phyloP scores from a whole-genome alignment of 2,329 filamentous ascomycete species.

The Diaporthe ampelina region DNA sequence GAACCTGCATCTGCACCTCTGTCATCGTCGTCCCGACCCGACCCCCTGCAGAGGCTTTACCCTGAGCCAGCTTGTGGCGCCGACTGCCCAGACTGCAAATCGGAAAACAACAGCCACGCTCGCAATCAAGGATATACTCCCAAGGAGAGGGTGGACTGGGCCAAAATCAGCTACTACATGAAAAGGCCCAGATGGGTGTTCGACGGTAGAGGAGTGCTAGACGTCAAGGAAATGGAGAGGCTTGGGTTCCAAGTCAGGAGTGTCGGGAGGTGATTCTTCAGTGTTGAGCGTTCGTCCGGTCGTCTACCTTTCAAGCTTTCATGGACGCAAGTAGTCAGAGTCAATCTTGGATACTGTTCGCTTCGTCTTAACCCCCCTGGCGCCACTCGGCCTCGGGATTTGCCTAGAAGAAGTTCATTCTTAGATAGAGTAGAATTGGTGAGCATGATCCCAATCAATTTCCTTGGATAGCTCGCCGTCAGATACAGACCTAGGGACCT shows the following conservation, averaged over 20 bases:
- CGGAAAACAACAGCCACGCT: constrained; percentile 59
- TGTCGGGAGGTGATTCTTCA: constrained; percentile 56
- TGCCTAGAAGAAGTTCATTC: neutral
- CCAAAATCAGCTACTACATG: constrained; percentile 63
- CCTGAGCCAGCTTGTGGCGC: constrained; percentile 59
- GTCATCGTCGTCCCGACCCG: constrained; percentile 41
- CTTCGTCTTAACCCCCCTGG: neutral
- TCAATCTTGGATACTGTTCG: neutral
- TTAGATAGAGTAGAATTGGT: constrained; percentile 1
- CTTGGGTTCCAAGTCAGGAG: constrained; percentile 67
- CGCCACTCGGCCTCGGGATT: neutral
- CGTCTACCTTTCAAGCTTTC: neutral
- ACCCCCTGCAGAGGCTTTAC: constrained; percentile 62
- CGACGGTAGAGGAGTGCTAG: constrained; percentile 68
- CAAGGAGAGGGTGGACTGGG: constrained; percentile 67
- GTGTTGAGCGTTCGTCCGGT: neutral
- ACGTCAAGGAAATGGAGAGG: constrained; percentile 61
- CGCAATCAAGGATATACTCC: constrained; percentile 60
- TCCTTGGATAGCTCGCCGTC: too few species aligned
- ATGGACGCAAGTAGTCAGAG: neutral
- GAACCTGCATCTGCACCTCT: neutral
- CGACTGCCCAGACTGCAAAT: constrained; percentile 65
- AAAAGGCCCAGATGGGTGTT: constrained; percentile 69
- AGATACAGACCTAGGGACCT: too few species aligned
- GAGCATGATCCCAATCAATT: neutral